phyloP scores from a whole-genome alignment of 2,329 filamentous ascomycete species.

The Fusarium armeniacum region DNA sequence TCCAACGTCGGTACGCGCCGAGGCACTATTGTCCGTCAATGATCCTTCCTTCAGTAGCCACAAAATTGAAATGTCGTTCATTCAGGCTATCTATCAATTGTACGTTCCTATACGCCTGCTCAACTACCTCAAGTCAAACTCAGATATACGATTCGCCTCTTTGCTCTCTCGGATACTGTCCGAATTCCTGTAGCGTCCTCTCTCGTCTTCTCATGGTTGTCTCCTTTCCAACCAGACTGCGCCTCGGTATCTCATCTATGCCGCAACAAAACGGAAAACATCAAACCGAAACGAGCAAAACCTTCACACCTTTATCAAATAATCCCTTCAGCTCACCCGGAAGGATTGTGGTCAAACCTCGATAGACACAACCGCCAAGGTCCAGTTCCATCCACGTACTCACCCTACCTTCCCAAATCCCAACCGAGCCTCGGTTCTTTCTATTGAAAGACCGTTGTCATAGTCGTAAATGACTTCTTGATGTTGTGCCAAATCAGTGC shows the following conservation, averaged over 20 bases:
- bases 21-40: constrained; percentile 1
- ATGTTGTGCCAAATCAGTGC: constrained; percentile 60
- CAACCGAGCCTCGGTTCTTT: constrained; percentile 2
- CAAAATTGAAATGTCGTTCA: constrained; percentile 6
- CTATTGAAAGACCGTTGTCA: constrained; percentile 43
- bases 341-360: constrained; percentile 9
- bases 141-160: constrained; percentile 8
- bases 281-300: constrained; percentile 15
- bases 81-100: constrained; percentile 14
- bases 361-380: constrained; percentile 3
- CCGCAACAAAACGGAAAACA: constrained; percentile 7
- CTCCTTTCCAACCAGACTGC: constrained; percentile 12
- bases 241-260: constrained; percentile 42
- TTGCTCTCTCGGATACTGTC: constrained; percentile 38
- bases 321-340: constrained; percentile 3
- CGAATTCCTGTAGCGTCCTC: constrained; percentile 32
- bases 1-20: constrained; percentile 22
- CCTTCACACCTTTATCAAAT: constrained; percentile 16
- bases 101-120: constrained; percentile 5
- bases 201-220: constrained; percentile 9
- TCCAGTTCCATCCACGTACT: constrained; percentile 2
- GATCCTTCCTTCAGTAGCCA: constrained; percentile 2
- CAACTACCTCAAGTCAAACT: not conserved
- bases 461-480: constrained; percentile 48
- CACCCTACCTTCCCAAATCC: constrained; percentile 7